Conservation (phyloP, 2,329 filamentous ascomycete genomes). For the Venturia pyrina region DNA sequence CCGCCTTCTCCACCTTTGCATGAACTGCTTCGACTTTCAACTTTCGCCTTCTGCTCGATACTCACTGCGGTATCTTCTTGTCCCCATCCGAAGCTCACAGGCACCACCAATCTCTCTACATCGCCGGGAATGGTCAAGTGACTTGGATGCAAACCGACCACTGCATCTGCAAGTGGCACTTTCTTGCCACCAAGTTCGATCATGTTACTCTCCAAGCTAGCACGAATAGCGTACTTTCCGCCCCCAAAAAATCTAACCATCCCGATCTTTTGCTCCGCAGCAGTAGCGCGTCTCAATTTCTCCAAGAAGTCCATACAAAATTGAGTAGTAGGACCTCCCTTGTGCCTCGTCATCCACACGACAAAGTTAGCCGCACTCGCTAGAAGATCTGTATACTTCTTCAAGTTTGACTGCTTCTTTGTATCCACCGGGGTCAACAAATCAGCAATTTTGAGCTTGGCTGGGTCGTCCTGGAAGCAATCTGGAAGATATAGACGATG, state of each 20-base stretch:
- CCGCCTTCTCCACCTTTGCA: slow-evolving; percentile 17
- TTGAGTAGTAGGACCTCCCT: slow-evolving; percentile 21
- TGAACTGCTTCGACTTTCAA: slow-evolving; percentile 24
- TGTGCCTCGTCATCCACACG: slow-evolving; percentile 27
- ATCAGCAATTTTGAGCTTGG: slow-evolving; percentile 25
- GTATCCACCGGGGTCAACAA: slow-evolving; percentile 27
- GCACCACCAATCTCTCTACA: slow-evolving; percentile 27
- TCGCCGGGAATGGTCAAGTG: slow-evolving; percentile 27
- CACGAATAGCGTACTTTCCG: slow-evolving; percentile 26
- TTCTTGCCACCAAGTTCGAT: slow-evolving; percentile 26
- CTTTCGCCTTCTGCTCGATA: slow-evolving; percentile 21
- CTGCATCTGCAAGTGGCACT: slow-evolving; percentile 28
- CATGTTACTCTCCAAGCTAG: slow-evolving; percentile 22
- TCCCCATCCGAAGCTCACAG: slow-evolving; percentile 25
- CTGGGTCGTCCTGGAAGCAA: slow-evolving; percentile 24
- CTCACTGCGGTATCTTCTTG: slow-evolving; percentile 21
- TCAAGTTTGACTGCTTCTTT: slow-evolving; percentile 24
- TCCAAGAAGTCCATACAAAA: slow-evolving; percentile 27
- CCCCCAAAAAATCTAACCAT: slow-evolving; percentile 31
- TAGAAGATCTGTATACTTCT: slow-evolving; percentile 31
- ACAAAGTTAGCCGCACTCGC: slow-evolving; percentile 23
- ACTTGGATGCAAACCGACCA: slow-evolving; percentile 29
- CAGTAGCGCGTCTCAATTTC: slow-evolving; percentile 22
- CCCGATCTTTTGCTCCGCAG: slow-evolving; percentile 23
- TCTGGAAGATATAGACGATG: slow-evolving; percentile 24